Conservation (phyloP, 371 early-diverging fungal species). For the Batrachochytrium dendrobatidis region DNA sequence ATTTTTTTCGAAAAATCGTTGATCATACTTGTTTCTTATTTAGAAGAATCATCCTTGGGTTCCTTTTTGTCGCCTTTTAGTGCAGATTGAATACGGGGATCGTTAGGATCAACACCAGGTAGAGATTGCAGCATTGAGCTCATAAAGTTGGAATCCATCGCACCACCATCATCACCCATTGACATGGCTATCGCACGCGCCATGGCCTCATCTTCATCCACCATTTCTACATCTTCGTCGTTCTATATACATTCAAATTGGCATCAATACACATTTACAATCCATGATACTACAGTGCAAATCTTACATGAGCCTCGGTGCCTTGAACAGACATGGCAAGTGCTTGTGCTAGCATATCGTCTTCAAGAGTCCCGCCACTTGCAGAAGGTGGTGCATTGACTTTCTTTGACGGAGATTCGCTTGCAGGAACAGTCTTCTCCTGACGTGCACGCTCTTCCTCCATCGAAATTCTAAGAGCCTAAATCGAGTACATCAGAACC, state of each 20-base stretch:
- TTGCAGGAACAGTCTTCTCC: slow-evolving; percentile 45
- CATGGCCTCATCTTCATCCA: slow-evolving; percentile 85
- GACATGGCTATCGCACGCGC: slow-evolving; percentile 82
- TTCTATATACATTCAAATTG: slow-evolving; percentile 2
- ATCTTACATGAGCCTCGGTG: neutral
- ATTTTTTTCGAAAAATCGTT: too few relatives aligned
- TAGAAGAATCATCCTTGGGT: neutral
- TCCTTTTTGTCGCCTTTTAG: neutral
- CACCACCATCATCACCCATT: slow-evolving; percentile 43
- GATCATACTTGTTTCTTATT: too few relatives aligned
- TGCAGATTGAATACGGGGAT: slow-evolving; percentile 66
- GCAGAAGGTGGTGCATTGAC: too few relatives aligned
- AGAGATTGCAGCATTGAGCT: slow-evolving; percentile 66
- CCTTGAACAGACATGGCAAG: slow-evolving; percentile 60
- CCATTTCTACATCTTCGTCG: slow-evolving; percentile 60
- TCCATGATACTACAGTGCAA: neutral
- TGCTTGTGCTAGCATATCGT: slow-evolving; percentile 49
- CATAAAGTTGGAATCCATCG: slow-evolving; percentile 33
- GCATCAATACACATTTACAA: slow-evolving; percentile 10
- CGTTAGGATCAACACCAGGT: slow-evolving; percentile 85
- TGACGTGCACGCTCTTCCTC: slow-evolving; percentile 95
- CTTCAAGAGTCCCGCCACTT: slow-evolving; percentile 41
- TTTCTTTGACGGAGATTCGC: slow-evolving; percentile 26
- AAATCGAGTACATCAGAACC: slow-evolving; percentile 3
- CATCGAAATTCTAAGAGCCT: slow-evolving; percentile 90